Evolutionary conservation across 2,329 filamentous ascomycete genomes (phyloP).

Genomic region (Ceratocystis diversiconidia): DNA sequence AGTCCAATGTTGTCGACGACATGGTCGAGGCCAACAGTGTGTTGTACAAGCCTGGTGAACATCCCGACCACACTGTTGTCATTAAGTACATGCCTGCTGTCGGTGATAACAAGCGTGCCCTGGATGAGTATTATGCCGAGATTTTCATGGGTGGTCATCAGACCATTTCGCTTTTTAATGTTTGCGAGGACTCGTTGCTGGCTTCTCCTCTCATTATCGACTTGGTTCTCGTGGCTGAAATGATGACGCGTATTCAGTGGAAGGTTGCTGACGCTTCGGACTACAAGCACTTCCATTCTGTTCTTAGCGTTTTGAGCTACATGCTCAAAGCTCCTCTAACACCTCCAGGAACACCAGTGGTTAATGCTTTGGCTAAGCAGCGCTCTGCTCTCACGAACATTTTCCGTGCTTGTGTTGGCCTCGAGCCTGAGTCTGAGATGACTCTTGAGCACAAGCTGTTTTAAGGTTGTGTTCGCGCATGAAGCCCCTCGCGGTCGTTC

Average conservation of each 20-base stretch:
- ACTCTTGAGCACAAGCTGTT: slow-evolving; percentile 98
- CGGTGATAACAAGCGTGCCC: slow-evolving; percentile 94
- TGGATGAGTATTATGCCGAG: slow-evolving; percentile 98
- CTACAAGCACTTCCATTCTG: slow-evolving; percentile 91
- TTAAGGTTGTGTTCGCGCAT: slow-evolving; percentile 27
- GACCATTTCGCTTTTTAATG: slow-evolving; percentile 95
- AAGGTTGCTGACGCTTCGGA: slow-evolving; percentile 49
- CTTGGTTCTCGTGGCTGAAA: slow-evolving; percentile 79
- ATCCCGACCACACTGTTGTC: slow-evolving; percentile 95
- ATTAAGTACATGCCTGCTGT: slow-evolving; percentile 99
- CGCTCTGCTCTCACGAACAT: slow-evolving; percentile 91
- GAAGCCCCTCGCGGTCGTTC: not conserved
- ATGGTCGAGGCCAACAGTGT: slow-evolving; percentile 95
- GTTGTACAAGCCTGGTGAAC: slow-evolving; percentile 81
- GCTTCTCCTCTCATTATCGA: slow-evolving; percentile 96
- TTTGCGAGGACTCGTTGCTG: slow-evolving; percentile 94
- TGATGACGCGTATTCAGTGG: slow-evolving; percentile 98
- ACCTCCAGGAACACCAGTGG: slow-evolving; percentile 82
- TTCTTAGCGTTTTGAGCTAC: slow-evolving; percentile 93
- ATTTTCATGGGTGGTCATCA: slow-evolving; percentile 98
- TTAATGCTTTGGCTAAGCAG: slow-evolving; percentile 94
- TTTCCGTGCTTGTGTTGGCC: slow-evolving; percentile 90
- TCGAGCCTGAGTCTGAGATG: slow-evolving; percentile 98
- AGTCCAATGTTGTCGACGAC: slow-evolving; percentile 98
- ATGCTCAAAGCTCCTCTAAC: slow-evolving; percentile 97